These are phyloP conservation scores for Morella rubra DNA, from an alignment of 306 rosid species.

Conservation along the genomic window DNA sequence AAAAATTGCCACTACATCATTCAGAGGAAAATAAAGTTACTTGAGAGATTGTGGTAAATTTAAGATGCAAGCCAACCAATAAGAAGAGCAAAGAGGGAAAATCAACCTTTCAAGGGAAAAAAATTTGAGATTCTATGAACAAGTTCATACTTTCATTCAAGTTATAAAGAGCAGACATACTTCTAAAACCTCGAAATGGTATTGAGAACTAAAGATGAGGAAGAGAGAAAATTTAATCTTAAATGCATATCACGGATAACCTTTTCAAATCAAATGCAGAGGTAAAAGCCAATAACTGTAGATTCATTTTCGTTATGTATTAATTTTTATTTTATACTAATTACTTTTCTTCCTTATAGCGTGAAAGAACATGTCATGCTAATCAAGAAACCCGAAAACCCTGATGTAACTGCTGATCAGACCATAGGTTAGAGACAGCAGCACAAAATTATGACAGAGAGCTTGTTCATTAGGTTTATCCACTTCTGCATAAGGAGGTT, in stretches of 20 bases:
- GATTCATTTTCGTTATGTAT: neutral
- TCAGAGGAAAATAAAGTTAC: too few species aligned
- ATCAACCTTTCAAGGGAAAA: slow-evolving; percentile 9
- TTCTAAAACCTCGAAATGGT: neutral
- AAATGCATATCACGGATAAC: neutral
- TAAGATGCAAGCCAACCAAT: neutral
- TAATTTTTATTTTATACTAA: neutral
- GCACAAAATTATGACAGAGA: neutral
- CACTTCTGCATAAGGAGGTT: neutral
- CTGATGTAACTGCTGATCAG: neutral
- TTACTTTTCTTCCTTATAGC: neutral
- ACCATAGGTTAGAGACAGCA: neutral
- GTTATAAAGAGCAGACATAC: neutral
- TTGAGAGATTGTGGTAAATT: too few species aligned
- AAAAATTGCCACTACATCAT: neutral
- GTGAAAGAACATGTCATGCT: neutral
- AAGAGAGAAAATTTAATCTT: neutral
- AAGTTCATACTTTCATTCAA: neutral
- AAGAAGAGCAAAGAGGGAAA: neutral
- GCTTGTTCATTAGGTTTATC: neutral
- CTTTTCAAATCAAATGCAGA: slow-evolving; percentile 1
- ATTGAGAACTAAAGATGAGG: neutral
- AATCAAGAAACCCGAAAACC: neutral
- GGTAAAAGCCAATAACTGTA: neutral
- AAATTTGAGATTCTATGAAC: neutral